Base-by-base conservation (phyloP, 2,329 filamentous ascomycete genomes). In the Trichoderma atroviride region DNA sequence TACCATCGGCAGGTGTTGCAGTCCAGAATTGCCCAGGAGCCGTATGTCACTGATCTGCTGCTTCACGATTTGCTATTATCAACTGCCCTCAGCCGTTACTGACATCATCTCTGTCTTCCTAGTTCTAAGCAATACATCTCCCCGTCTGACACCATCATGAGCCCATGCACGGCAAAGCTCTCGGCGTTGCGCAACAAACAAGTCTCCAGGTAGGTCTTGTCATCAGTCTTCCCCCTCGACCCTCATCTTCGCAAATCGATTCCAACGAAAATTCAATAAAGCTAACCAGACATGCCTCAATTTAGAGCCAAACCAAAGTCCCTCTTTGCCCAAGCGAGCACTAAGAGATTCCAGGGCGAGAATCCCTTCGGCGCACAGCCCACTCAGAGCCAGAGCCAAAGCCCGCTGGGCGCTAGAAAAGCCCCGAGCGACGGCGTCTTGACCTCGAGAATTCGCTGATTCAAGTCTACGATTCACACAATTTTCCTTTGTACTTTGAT, bases 141-240 rank as follows among this genome's bases (percentile, higher is more conserved):
- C 22, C 93, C 93, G 3, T 94, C 92, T n/a, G 93, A 96, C 80
- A 89, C 89, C 81, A 94, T 96, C 83, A 92, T 94, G 89, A 94
- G 91, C 75, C 93, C 93, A 43, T 94, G 92, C 80, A 92, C 90
- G 22, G 90, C 92, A 79, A 96, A 96, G 86, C 87, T 96, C 75
- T 91, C 86, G 72, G 90, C 91, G 52, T 88, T 94, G 80, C 91
- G 92, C 81, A 92, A 88, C 82, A 94, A 93, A 84, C 90, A 93
- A 76, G 89, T 89, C 72, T 87, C 86, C 82, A 95, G 94, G 91
- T 93, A 85, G 78, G 87, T 85, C 57, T 50, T 16, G 37, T 52
- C 31, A 6, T 24, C 60, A 19, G 52, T 16, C 33, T 33, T 19
- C 10, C 19, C 16, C 16, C 5, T n/a, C 3, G 35, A n/a, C 22